Evolutionary conservation across 2,329 filamentous ascomycete genomes (phyloP).

Genomic region (Madurella fahalii): DNA sequence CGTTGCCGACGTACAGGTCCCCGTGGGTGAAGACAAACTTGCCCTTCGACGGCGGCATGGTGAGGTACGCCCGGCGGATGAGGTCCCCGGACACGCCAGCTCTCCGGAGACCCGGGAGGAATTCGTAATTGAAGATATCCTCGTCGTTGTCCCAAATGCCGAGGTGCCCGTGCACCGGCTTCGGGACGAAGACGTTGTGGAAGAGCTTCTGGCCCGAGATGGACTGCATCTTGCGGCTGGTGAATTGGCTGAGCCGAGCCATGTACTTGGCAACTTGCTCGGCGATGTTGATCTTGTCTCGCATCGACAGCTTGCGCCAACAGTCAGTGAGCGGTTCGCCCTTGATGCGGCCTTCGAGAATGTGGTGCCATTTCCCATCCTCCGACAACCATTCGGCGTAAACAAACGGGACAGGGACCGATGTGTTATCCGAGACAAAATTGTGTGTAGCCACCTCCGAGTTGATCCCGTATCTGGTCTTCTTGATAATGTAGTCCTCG

Average conservation of each 20-base stretch:
- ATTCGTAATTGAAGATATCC: constrained; percentile 3
- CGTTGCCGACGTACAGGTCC: constrained; percentile 12
- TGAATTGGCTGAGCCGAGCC: not conserved
- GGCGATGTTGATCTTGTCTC: not conserved
- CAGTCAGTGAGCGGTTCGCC: constrained; percentile 7
- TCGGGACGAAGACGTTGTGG: constrained; percentile 10
- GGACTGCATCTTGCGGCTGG: not conserved
- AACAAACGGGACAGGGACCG: constrained; percentile 6
- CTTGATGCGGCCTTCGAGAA: constrained; percentile 3
- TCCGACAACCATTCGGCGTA: constrained; percentile 8
- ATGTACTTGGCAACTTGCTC: not conserved
- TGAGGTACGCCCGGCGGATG: not conserved
- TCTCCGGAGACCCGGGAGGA: not conserved
- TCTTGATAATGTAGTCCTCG: constrained; percentile 5
- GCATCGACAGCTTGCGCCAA: not conserved
- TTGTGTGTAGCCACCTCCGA: constrained; percentile 3
- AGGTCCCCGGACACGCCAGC: not conserved
- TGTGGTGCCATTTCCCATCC: not conserved
- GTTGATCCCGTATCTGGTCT: not conserved
- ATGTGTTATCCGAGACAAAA: not conserved
- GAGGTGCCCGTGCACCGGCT: not conserved
- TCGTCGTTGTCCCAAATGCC: constrained; percentile 1
- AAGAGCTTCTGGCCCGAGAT: not conserved
- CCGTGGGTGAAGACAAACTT: constrained; percentile 9
- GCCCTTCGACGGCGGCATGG: constrained; percentile 8